A percentile compares a stretch with the other conserved stretches of the same genome.
Conservation (phyloP, 2,329 filamentous ascomycete species). For the Aspergillus latus region DNA sequence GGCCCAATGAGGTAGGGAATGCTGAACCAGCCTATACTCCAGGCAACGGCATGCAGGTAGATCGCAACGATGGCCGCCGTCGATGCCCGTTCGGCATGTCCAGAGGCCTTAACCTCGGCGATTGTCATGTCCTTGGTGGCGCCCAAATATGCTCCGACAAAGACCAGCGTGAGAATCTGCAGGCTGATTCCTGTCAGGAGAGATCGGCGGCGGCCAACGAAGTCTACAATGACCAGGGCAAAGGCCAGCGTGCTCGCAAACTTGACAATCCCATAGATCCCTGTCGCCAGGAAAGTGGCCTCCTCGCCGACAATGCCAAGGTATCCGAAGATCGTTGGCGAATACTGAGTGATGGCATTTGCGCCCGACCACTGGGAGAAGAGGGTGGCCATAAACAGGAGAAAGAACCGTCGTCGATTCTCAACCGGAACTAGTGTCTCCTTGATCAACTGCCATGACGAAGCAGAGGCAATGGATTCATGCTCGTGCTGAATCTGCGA, state of each 20-base stretch:
- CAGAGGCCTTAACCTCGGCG: conserved; percentile 20
- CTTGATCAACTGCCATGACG: conserved; percentile 28
- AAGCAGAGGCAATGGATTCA: conserved; percentile 34
- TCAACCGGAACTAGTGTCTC: conserved; percentile 31
- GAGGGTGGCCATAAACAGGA: conserved; percentile 39
- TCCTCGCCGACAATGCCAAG: conserved; percentile 32
- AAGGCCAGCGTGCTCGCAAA: conserved; percentile 45
- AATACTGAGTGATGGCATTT: conserved; percentile 47
- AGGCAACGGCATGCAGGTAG: conserved; percentile 50
- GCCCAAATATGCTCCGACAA: conserved; percentile 39
- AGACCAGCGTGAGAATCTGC: too few species aligned
- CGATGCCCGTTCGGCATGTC: conserved; percentile 16
- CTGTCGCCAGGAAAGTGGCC: conserved; percentile 19
- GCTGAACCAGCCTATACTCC: conserved; percentile 39
- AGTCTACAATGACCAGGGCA: conserved; percentile 46
- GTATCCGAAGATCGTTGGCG: conserved; percentile 45
- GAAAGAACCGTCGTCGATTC: conserved; percentile 45
- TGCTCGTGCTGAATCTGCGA: conserved; percentile 21
- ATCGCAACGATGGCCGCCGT: conserved; percentile 46
- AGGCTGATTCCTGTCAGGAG: too few species aligned
- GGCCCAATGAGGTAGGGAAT: conserved; percentile 49
- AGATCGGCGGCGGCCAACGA: too few species aligned
- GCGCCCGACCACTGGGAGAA: conserved; percentile 49
- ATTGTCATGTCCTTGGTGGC: conserved; percentile 21
- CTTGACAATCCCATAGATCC: conserved; percentile 48